Percentiles rank a stretch among this genome's conserved stretches.
Conservation (phyloP, 2,329 filamentous ascomycete genomes). For the Cladosporium sphaerospermum region DNA sequence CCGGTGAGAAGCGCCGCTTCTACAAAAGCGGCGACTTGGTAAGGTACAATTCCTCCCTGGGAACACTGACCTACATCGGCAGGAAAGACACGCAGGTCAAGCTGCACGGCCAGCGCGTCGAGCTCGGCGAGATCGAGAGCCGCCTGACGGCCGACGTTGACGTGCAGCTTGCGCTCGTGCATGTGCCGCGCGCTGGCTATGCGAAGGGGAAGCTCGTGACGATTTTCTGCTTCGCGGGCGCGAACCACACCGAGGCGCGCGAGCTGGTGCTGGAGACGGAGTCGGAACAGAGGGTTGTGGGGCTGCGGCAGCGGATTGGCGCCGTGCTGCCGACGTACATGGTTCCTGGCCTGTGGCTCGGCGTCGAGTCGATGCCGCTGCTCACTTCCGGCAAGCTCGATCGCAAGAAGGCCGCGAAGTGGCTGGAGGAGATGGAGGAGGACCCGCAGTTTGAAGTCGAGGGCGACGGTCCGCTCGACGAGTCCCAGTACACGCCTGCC, state of each 20-base stretch:
- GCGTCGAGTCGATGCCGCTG: slow-evolving; percentile 6
- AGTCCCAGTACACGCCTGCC: background rate
- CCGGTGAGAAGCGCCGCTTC: slow-evolving; percentile 6
- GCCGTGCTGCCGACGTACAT: slow-evolving; percentile 11
- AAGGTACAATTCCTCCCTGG: slow-evolving; percentile 16
- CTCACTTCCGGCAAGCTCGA: slow-evolving; percentile 12
- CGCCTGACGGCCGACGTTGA: slow-evolving; percentile 52
- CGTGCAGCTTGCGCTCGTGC: slow-evolving; percentile 68
- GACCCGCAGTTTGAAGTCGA: slow-evolving; percentile 3
- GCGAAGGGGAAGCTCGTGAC: slow-evolving; percentile 65
- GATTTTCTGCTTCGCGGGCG: slow-evolving; percentile 47
- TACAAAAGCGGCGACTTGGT: slow-evolving; percentile 24
- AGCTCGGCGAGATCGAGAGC: slow-evolving; percentile 18
- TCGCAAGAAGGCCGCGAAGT: slow-evolving; percentile 8
- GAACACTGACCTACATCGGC: slow-evolving; percentile 18
- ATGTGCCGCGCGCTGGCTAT: slow-evolving; percentile 67
- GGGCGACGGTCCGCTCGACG: background rate
- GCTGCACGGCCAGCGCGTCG: slow-evolving; percentile 19
- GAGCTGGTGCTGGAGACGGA: slow-evolving; percentile 21
- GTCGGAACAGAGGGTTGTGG: slow-evolving; percentile 14
- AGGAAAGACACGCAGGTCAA: slow-evolving; percentile 20
- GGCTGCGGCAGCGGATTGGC: slow-evolving; percentile 4
- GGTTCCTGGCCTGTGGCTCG: slow-evolving; percentile 12
- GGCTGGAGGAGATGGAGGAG: slow-evolving; percentile 6
- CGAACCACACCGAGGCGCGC: slow-evolving; percentile 4